A percentile compares a stretch with the other conserved stretches of the same genome.
phyloP scores from a whole-genome alignment of 257 asterid genomes.

The Parsonsia alboflavescens region DNA sequence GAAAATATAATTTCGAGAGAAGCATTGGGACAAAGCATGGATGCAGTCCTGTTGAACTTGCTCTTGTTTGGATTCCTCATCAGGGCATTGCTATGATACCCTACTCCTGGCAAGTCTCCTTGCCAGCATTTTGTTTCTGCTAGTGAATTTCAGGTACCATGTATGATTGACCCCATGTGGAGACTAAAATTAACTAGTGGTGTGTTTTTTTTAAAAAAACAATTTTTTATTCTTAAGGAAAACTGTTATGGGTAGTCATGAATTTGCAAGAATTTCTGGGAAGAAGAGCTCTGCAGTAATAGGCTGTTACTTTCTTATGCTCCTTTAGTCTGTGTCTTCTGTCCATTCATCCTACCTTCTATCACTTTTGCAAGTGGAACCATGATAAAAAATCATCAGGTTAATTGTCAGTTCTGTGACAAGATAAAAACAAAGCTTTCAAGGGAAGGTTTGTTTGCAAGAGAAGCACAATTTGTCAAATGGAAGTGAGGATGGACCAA shows the following conservation, averaged over 20 bases:
- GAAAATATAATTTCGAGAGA: constrained; percentile 41
- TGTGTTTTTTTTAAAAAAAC: no score
- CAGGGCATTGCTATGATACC: constrained; percentile 51
- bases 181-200: no score
- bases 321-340: no score
- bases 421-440: constrained; percentile 30
- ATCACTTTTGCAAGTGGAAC: constrained; percentile 38
- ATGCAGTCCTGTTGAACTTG: constrained; percentile 60
- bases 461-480: no score
- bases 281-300: no score
- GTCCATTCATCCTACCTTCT: neutral
- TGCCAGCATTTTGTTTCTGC: neutral
- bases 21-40: constrained; percentile 39
- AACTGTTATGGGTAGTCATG: no score
- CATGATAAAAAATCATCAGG: constrained; percentile 44
- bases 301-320: no score
- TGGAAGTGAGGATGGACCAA: neutral
- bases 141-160: neutral
- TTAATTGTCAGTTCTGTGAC: constrained; percentile 39
- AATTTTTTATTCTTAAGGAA: no score
- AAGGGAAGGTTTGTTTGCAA: constrained; percentile 27
- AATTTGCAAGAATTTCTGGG: no score
- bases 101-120: constrained; percentile 48
- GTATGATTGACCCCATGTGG: no score
- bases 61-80: constrained; percentile 55